Base-by-base conservation (phyloP, 2,329 filamentous ascomycete genomes). In the Cladosporium oxysporum region DNA sequence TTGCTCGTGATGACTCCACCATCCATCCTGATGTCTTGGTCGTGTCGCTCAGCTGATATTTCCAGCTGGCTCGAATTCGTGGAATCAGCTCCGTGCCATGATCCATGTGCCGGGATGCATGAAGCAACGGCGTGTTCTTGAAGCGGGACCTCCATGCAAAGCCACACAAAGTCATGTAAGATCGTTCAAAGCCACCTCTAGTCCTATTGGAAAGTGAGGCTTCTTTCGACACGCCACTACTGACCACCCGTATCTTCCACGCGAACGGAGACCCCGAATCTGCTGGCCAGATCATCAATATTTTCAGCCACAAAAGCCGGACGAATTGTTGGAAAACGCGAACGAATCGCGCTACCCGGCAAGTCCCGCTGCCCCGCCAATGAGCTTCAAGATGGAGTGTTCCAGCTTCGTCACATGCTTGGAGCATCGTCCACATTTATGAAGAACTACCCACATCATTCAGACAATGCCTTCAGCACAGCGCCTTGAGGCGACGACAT, bases 291-390 rank as follows among this genome's bases (percentile, higher is more conserved):
- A 47, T 21, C 41, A 21, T 10, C n/a, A 21, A 47, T 47, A 21
- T 47, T 21, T n/a, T 47, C n/a, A 47, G 41, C 41, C 41, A 47
- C 41, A 47, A 47, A 21, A 47, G 41, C n/a, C n/a, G 41, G n/a
- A 21, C 33, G 33, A 35, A 35, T 1, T 33, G 12, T 3, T 14
- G 11, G 33, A 35, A 35, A 14, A 14, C 33, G n/a, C 12, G 33
- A 35, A 14, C 33, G 3, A 16, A 5, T 35, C 33, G 33, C 33
- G 33, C 12, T 14, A 35, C 3, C 33, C 11, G 33, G 41, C n/a
- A 21, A 33, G 31, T 55, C 52, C 52, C 52, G 52, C 52, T 55
- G 31, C 55, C 55, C 55, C 33, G n/a, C 55, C 21, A 52, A 26
- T 28, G 55, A 58, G 55, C 55, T 58, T 58, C 41, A 11, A 47